Percentiles rank a stretch among this genome's conserved stretches.
phyloP scores from a whole-genome alignment of 257 asterid genomes.

The Penstemon eatonii region DNA sequence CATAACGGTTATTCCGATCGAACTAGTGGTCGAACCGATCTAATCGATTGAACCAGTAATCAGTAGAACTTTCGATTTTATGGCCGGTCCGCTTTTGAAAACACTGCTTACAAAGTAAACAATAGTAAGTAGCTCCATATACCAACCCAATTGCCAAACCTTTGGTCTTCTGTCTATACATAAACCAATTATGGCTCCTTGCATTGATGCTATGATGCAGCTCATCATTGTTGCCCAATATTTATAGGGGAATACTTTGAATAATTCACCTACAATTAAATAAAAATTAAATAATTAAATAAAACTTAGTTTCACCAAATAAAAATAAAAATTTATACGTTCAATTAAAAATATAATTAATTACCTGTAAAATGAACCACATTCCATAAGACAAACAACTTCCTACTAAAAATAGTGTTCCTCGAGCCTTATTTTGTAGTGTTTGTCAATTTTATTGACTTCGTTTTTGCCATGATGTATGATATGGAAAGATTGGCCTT shows the following conservation, averaged over 20 bases:
- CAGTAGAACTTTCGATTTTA: too few species aligned
- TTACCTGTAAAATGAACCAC: slow-evolving; percentile 66
- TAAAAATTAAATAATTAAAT: too few species aligned
- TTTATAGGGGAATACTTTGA: slow-evolving; percentile 48
- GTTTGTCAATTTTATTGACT: neutral
- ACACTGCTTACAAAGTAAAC: slow-evolving; percentile 59
- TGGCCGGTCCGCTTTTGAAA: too few species aligned
- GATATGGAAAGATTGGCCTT: slow-evolving; percentile 43
- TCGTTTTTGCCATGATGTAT: slow-evolving; percentile 1
- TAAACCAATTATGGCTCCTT: slow-evolving; percentile 38
- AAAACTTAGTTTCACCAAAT: too few species aligned
- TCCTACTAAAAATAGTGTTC: slow-evolving; percentile 46
- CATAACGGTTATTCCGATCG: too few species aligned
- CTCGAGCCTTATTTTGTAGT: slow-evolving; percentile 38
- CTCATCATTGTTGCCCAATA: slow-evolving; percentile 43
- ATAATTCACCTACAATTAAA: slow-evolving; percentile 39
- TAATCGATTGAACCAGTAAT: too few species aligned
- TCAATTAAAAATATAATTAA: neutral
- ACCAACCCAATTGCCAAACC: slow-evolving; percentile 49
- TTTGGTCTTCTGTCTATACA: slow-evolving; percentile 39
- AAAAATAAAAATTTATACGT: neutral
- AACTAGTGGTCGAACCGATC: too few species aligned
- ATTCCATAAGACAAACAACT: slow-evolving; percentile 48
- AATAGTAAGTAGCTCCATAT: slow-evolving; percentile 56
- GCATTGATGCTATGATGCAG: slow-evolving; percentile 48